Evolutionary conservation across 2,329 filamentous ascomycete species (phyloP).

Genomic region (Colletotrichum aenigma): DNA sequence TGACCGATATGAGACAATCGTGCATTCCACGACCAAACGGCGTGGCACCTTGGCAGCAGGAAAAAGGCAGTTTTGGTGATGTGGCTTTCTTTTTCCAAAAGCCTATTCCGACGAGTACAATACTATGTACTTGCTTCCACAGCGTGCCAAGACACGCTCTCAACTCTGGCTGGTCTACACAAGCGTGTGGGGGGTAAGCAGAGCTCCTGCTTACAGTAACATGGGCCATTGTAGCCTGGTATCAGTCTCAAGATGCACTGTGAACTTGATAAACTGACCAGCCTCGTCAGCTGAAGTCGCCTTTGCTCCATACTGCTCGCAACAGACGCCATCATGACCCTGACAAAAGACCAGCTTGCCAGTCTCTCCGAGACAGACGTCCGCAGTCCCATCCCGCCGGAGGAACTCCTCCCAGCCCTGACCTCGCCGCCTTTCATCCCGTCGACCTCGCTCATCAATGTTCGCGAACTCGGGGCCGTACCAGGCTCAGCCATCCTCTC

Average conservation of each 20-base stretch:
- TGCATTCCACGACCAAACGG: not conserved
- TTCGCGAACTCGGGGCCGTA: slow-evolving; percentile 54
- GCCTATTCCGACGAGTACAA: not conserved
- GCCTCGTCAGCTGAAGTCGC: not conserved
- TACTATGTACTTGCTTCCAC: not conserved
- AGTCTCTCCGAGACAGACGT: slow-evolving; percentile 47
- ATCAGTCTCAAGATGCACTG: not conserved
- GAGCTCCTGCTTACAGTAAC: not conserved
- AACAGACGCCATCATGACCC: not conserved
- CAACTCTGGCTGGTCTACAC: not conserved
- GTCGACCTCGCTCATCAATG: slow-evolving; percentile 53
- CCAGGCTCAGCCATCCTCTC: slow-evolving; percentile 43
- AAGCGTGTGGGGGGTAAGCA: not conserved
- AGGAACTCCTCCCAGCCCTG: slow-evolving; percentile 39
- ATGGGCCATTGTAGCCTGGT: not conserved
- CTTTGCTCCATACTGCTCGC: not conserved
- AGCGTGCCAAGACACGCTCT: not conserved
- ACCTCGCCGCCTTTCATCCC: slow-evolving; percentile 49
- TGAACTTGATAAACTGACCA: not conserved
- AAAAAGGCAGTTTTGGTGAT: not conserved
- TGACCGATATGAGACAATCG: not conserved
- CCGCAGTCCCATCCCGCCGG: slow-evolving; percentile 38
- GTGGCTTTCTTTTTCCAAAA: not conserved
- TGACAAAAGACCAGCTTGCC: not conserved
- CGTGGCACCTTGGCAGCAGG: not conserved